phyloP scores from a whole-genome alignment of 2,329 filamentous ascomycete species.

The Beauveria medogensis region DNA sequence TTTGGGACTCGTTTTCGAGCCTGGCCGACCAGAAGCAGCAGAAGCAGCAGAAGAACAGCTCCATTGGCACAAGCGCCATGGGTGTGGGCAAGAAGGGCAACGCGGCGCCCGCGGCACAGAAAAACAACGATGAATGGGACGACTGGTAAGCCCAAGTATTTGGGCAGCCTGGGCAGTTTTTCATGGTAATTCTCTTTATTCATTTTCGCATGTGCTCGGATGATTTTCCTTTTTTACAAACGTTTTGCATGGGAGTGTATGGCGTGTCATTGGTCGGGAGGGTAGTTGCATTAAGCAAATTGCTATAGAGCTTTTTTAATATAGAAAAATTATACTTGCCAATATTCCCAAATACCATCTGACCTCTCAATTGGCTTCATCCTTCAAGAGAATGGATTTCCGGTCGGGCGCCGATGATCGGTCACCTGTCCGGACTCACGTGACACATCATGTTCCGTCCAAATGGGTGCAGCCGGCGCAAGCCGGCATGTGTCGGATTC shows the following conservation, averaged over 20 bases:
- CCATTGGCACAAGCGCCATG: conserved; percentile 54
- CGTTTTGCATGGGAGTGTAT: conserved; percentile 9
- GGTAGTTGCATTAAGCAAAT: conserved; percentile 6
- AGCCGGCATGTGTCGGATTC: conserved; percentile 28
- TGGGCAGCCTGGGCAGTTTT: background rate
- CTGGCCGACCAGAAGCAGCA: conserved; percentile 44
- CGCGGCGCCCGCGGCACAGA: conserved; percentile 27
- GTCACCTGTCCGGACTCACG: conserved; percentile 22
- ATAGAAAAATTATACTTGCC: background rate
- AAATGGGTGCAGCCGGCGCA: conserved; percentile 32
- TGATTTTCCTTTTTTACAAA: conserved; percentile 1
- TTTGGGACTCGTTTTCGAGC: conserved; percentile 86
- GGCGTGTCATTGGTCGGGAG: conserved; percentile 6
- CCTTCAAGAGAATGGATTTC: background rate
- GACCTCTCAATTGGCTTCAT: background rate
- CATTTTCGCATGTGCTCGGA: background rate
- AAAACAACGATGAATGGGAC: conserved; percentile 55
- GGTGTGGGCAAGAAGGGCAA: conserved; percentile 39
- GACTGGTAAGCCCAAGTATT: conserved; percentile 40
- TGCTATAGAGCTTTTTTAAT: conserved; percentile 3
- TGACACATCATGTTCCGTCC: conserved; percentile 25
- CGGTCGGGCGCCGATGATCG: conserved; percentile 8
- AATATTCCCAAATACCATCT: background rate
- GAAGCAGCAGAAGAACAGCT: conserved; percentile 30
- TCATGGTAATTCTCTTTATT: background rate